These are phyloP conservation scores for Pseudopyricularia cyperi DNA, from an alignment of 2,329 filamentous ascomycete genomes.

Conservation along the genomic window DNA sequence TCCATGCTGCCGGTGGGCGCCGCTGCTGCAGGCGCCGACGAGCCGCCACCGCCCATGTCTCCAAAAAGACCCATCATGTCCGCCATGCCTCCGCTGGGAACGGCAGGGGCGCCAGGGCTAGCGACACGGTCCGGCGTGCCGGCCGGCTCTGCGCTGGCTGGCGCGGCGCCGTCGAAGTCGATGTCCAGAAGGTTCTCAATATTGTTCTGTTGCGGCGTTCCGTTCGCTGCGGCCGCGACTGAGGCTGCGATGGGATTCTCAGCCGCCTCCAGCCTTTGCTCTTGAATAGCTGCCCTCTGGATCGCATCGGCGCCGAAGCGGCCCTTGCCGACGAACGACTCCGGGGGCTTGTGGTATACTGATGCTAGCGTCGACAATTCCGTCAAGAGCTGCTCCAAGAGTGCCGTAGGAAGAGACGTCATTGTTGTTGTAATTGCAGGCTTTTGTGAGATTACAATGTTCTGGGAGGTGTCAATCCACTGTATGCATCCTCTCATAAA, in stretches of 20 bases:
- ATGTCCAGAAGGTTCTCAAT: constrained; percentile 83
- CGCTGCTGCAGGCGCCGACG: constrained; percentile 11
- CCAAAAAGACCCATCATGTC: constrained; percentile 62
- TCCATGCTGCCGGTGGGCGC: constrained; percentile 45
- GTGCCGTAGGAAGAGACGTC: constrained; percentile 66
- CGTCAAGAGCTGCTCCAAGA: constrained; percentile 79
- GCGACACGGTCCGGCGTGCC: constrained; percentile 57
- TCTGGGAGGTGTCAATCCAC: constrained; percentile 31
- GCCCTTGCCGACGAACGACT: constrained; percentile 95
- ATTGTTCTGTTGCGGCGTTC: constrained; percentile 52
- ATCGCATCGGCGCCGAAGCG: constrained; percentile 89
- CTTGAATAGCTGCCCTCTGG: constrained; percentile 89
- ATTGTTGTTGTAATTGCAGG: constrained; percentile 92
- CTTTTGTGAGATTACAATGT: constrained; percentile 84
- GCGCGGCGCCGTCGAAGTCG: constrained; percentile 64
- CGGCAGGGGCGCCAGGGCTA: constrained; percentile 35
- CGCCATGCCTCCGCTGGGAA: constrained; percentile 36
- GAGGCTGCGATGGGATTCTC: constrained; percentile 91
- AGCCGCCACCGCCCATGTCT: constrained; percentile 38
- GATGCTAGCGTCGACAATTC: constrained; percentile 93
- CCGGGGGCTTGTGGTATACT: constrained; percentile 95
- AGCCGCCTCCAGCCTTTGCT: constrained; percentile 80
- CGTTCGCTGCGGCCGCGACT: constrained; percentile 53
- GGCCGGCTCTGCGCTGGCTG: constrained; percentile 63
- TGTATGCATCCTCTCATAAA: background rate